phyloP scores from a whole-genome alignment of 495 filamentous ascomycete species.

The Talaromyces trachyspermus region DNA sequence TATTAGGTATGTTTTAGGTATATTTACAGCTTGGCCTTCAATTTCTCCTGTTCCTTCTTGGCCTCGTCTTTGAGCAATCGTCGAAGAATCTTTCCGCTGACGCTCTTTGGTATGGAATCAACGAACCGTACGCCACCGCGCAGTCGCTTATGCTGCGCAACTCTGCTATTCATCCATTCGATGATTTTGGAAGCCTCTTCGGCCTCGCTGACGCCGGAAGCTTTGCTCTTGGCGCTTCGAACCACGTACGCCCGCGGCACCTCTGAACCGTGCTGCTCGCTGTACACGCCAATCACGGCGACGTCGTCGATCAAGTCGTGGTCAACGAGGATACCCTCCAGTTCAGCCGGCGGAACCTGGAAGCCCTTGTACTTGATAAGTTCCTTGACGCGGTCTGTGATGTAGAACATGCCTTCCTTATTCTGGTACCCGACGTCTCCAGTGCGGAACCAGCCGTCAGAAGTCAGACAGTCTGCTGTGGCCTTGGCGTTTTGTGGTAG shows the following conservation, averaged over 20 bases:
- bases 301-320: conserved; percentile 73
- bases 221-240: conserved; percentile 40
- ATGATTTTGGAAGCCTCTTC: conserved; percentile 55
- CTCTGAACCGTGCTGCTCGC: conserved; percentile 63
- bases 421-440: conserved; percentile 60
- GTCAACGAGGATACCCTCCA: conserved; percentile 68
- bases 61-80: conserved; percentile 54
- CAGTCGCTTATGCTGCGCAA: conserved; percentile 68
- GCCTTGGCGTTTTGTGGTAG: conserved; percentile 69
- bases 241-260: conserved; percentile 81
- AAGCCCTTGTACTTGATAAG: conserved; percentile 87
- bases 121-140: conserved; percentile 79
- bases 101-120: conserved; percentile 76
- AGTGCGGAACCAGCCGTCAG: conserved; percentile 56
- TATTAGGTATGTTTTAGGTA: too few species aligned
- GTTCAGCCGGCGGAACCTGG: conserved; percentile 81
- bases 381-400: conserved; percentile 86
- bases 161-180: conserved; percentile 53
- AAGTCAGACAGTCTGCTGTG: conserved; percentile 55
- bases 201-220: conserved; percentile 40
- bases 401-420: conserved; percentile 53
- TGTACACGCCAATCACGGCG: conserved; percentile 76
- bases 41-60: conserved; percentile 33
- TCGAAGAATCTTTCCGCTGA: conserved; percentile 82
- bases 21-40: conserved; percentile 37